phyloP scores from a whole-genome alignment of 2,329 filamentous ascomycete species.

The Corniculantispora saksenae region DNA sequence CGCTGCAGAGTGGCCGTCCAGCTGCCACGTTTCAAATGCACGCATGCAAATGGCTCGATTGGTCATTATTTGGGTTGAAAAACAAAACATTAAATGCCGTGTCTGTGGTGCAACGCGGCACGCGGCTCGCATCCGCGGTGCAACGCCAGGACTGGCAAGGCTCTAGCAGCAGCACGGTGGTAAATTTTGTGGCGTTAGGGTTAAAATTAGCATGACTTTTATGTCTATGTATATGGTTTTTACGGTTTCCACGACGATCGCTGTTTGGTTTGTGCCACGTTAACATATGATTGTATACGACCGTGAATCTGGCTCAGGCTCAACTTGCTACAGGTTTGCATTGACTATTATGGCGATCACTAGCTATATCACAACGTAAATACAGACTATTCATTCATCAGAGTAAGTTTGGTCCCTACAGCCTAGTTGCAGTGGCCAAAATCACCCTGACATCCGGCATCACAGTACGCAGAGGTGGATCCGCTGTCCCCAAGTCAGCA shows the following conservation, averaged over 20 bases:
- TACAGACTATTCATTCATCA: no score
- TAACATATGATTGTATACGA: not conserved
- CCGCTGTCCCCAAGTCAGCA: conserved; percentile 7
- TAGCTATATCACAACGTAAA: no score
- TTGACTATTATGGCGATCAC: not conserved
- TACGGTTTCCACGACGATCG: not conserved
- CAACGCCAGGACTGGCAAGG: not conserved
- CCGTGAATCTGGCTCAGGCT: not conserved
- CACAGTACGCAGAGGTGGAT: conserved; percentile 29
- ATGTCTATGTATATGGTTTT: not conserved
- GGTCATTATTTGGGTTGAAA: not conserved
- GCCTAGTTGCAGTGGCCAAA: conserved; percentile 35
- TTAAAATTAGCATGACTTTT: not conserved
- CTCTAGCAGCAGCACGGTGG: not conserved
- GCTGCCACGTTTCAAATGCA: conserved; percentile 17
- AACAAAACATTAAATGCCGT: not conserved
- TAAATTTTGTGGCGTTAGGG: not conserved
- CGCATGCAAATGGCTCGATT: not conserved
- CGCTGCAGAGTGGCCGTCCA: not conserved
- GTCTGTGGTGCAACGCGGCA: conserved; percentile 15
- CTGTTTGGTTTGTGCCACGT: not conserved
- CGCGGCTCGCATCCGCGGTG: conserved; percentile 13
- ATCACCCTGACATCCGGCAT: conserved; percentile 34
- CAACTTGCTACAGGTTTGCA: not conserved
- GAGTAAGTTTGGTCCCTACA: no score